These are phyloP conservation scores for Pleodorina starrii DNA, from an alignment of 139 green algal species.

Conservation along the genomic window DNA sequence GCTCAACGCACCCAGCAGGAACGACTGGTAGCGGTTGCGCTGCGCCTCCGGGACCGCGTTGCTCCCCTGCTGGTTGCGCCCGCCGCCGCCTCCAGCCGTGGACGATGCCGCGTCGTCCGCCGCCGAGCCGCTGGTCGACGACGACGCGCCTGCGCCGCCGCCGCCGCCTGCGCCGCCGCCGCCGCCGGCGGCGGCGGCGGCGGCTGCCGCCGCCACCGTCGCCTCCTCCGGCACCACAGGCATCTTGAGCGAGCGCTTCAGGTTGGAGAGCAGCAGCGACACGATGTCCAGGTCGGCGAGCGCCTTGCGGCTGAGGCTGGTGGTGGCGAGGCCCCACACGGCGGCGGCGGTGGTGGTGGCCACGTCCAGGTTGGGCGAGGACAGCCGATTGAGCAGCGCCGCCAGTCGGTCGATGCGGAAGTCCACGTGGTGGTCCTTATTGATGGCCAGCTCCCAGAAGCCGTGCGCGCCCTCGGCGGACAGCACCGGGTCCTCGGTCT, in stretches of 20 bases:
- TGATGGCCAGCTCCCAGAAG: constrained; percentile 84
- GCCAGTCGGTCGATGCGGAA: constrained; percentile 62
- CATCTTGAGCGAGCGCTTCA: constrained; percentile 63
- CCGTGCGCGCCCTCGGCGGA: constrained; percentile 72
- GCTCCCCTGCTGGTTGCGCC: too few relatives aligned
- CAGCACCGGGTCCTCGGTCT: constrained; percentile 60
- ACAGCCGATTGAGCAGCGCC: constrained; percentile 59
- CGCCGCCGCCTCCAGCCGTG: too few relatives aligned
- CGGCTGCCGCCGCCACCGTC: not conserved
- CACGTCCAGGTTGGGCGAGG: constrained; percentile 60
- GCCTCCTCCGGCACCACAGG: constrained; percentile 10
- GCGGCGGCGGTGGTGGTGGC: constrained; percentile 64
- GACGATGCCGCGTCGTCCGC: too few relatives aligned
- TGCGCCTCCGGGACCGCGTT: constrained; percentile 29
- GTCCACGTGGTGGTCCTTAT: constrained; percentile 76
- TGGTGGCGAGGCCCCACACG: constrained; percentile 66
- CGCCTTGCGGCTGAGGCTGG: constrained; percentile 33
- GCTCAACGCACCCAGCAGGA: constrained; percentile 73
- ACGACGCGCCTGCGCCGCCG: not conserved
- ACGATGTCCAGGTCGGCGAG: constrained; percentile 65
- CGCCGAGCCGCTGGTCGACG: not conserved
- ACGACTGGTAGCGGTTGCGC: constrained; percentile 62
- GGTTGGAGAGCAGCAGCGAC: constrained; percentile 39
- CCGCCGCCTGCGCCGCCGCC: not conserved
- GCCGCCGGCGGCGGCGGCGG: not conserved